A percentile compares a stretch with the other conserved stretches of the same genome.
These are phyloP conservation scores for Pichia sp. DNA, from an alignment of 1,139 yeast genomes.

Conservation along the genomic window DNA sequence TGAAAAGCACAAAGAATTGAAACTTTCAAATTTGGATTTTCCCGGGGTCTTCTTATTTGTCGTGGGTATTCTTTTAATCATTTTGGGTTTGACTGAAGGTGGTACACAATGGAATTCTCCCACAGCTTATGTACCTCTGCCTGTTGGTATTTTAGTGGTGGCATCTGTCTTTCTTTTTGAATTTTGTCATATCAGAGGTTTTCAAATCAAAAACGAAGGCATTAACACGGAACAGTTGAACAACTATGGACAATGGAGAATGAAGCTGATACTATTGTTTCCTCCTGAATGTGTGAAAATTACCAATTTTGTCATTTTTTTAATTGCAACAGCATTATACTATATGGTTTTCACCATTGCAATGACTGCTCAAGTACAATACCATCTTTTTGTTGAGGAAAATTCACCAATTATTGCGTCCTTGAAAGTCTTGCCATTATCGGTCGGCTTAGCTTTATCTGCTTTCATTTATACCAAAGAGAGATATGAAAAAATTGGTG, in stretches of 20 bases:
- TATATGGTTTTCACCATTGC: slow-evolving; percentile 9
- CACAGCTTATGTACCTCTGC: slow-evolving; percentile 24
- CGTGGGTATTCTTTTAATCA: slow-evolving; percentile 25
- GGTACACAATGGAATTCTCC: slow-evolving; percentile 27
- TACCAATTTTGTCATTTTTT: slow-evolving; percentile 14
- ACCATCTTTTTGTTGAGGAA: slow-evolving; percentile 12
- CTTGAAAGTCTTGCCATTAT: slow-evolving; percentile 22
- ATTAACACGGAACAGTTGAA: not conserved
- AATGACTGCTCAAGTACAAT: slow-evolving; percentile 11
- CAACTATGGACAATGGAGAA: slow-evolving; percentile 11
- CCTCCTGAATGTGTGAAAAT: no score
- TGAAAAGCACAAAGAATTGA: slow-evolving; percentile 12
- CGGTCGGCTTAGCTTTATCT: slow-evolving; percentile 13
- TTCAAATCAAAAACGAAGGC: slow-evolving; percentile 10
- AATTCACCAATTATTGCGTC: slow-evolving; percentile 23
- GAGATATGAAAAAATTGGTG: slow-evolving; percentile 12
- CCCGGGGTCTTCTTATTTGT: slow-evolving; percentile 23
- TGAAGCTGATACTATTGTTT: slow-evolving; percentile 14
- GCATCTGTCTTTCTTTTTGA: slow-evolving; percentile 17
- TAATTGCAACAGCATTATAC: slow-evolving; percentile 7
- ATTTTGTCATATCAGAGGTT: slow-evolving; percentile 11
- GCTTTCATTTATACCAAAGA: slow-evolving; percentile 9
- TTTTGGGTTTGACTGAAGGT: slow-evolving; percentile 29
- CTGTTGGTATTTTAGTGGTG: slow-evolving; percentile 23
- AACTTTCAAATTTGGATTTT: slow-evolving; percentile 23